A percentile compares a stretch with the other conserved stretches of the same genome.
Conservation (phyloP, 768 basidiomycete genomes). For the Albatrellus ellisii region DNA sequence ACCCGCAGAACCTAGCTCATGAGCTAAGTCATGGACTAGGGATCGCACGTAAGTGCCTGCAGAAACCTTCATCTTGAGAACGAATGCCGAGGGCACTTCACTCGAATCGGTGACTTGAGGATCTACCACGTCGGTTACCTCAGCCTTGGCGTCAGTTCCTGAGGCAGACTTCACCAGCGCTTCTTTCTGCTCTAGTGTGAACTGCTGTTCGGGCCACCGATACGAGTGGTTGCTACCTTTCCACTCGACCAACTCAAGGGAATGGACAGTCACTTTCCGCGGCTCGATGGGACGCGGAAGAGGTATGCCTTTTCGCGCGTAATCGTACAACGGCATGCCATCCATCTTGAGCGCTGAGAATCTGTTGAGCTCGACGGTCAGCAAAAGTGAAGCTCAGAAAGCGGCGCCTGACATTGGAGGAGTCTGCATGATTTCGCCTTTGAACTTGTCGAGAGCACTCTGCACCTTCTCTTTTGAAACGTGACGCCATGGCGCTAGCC, state of each 20-base stretch:
- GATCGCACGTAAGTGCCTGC: constrained; percentile 96
- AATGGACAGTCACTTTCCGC: constrained; percentile 71
- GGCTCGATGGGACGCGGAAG: constrained; percentile 90
- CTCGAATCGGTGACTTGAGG: constrained; percentile 17
- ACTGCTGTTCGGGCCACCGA: constrained; percentile 58
- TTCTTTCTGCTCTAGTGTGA: constrained; percentile 54
- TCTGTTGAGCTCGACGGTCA: constrained; percentile 26
- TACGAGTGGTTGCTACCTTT: constrained; percentile 63
- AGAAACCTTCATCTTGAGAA: constrained; percentile 85
- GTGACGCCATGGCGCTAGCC: constrained; percentile 68
- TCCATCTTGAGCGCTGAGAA: constrained; percentile 99
- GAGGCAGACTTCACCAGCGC: constrained; percentile 56
- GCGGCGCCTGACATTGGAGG: constrained; percentile 68
- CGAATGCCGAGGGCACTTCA: constrained; percentile 59
- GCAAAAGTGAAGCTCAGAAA: not conserved
- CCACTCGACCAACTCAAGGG: constrained; percentile 71
- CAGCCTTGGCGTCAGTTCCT: constrained; percentile 27
- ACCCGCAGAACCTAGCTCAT: constrained; percentile 73
- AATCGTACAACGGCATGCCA: constrained; percentile 89
- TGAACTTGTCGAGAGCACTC: constrained; percentile 52
- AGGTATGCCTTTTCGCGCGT: constrained; percentile 82
- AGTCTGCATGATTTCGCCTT: constrained; percentile 79
- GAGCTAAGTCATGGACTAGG: constrained; percentile 87
- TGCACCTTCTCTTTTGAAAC: constrained; percentile 72
- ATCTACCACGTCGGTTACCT: constrained; percentile 23